Conservation (phyloP, 2,329 filamentous ascomycete species). For the Pseudogymnoascus sp. region DNA sequence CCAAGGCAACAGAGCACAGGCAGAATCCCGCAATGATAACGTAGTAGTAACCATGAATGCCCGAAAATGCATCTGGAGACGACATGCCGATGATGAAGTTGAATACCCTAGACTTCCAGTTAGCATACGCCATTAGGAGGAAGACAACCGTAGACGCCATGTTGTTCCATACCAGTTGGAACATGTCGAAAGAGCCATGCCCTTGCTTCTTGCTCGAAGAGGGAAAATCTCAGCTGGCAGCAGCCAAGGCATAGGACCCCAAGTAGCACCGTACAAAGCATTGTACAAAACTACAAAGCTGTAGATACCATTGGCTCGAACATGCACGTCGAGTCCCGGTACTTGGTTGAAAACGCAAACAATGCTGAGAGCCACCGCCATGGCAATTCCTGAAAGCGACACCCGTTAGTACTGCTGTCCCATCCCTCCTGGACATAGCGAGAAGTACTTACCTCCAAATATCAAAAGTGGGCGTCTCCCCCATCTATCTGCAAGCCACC, state of each 20-base stretch:
- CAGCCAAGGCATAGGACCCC: constrained; percentile 34
- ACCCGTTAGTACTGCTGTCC: not conserved
- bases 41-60: constrained; percentile 36
- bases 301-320: constrained; percentile 31
- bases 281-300: constrained; percentile 34
- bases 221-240: constrained; percentile 30
- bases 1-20: constrained; percentile 29
- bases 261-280: constrained; percentile 31
- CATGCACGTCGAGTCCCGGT: constrained; percentile 20
- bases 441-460: not conserved
- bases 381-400: constrained; percentile 22
- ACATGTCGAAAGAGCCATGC: constrained; percentile 32
- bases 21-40: constrained; percentile 35
- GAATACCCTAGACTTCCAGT: constrained; percentile 23
- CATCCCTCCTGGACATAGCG: not conserved
- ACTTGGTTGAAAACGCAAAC: constrained; percentile 33
- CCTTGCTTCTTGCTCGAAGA: constrained; percentile 32
- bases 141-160: constrained; percentile 24
- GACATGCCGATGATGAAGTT: constrained; percentile 31
- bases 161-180: constrained; percentile 27
- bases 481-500: constrained; percentile 34
- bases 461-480: constrained; percentile 32
- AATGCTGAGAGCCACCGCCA: constrained; percentile 29
- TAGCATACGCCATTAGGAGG: constrained; percentile 13
- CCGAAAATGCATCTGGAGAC: constrained; percentile 33